phyloP scores from a whole-genome alignment of 2,329 filamentous ascomycete genomes.

The Botryosphaeria agaves region DNA sequence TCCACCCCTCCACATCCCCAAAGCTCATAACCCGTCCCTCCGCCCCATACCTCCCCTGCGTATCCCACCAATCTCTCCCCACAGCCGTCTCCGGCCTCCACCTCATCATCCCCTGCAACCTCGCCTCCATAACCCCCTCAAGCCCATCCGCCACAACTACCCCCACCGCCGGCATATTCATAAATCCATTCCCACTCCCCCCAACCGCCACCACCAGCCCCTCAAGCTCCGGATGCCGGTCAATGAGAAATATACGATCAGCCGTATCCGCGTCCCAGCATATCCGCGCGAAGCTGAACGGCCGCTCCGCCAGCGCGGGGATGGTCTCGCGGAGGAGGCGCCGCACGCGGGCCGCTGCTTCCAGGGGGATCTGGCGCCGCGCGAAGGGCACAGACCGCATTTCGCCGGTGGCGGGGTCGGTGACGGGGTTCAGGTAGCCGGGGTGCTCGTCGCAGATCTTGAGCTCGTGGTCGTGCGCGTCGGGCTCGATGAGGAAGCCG shows the following conservation, averaged over 20 bases:
- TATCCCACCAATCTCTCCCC: slow-evolving; percentile 27
- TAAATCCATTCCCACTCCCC: slow-evolving; percentile 35
- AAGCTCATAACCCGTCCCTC: slow-evolving; percentile 32
- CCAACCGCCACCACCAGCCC: slow-evolving; percentile 31
- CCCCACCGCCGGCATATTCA: slow-evolving; percentile 34
- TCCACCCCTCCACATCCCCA: slow-evolving; percentile 25
- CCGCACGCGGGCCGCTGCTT: slow-evolving; percentile 29
- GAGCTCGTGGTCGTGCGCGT: slow-evolving; percentile 26
- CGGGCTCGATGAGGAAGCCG: slow-evolving; percentile 33
- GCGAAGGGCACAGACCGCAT: slow-evolving; percentile 23
- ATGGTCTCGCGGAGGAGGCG: slow-evolving; percentile 33
- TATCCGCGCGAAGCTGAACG: slow-evolving; percentile 32
- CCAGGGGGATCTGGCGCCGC: slow-evolving; percentile 28
- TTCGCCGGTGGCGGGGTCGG: slow-evolving; percentile 10
- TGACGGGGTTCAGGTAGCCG: slow-evolving; percentile 33
- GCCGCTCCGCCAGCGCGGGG: slow-evolving; percentile 32
- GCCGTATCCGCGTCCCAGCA: slow-evolving; percentile 41
- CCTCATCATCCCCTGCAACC: slow-evolving; percentile 24
- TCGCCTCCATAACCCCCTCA: slow-evolving; percentile 25
- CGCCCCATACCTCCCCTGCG: slow-evolving; percentile 31
- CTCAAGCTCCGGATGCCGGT: slow-evolving; percentile 25
- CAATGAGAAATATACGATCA: slow-evolving; percentile 36
- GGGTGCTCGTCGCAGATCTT: slow-evolving; percentile 40
- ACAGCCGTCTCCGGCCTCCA: slow-evolving; percentile 36
- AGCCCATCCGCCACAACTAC: slow-evolving; percentile 31